Conservation (phyloP, 2,329 filamentous ascomycete genomes). For the Colletotrichum sp. region DNA sequence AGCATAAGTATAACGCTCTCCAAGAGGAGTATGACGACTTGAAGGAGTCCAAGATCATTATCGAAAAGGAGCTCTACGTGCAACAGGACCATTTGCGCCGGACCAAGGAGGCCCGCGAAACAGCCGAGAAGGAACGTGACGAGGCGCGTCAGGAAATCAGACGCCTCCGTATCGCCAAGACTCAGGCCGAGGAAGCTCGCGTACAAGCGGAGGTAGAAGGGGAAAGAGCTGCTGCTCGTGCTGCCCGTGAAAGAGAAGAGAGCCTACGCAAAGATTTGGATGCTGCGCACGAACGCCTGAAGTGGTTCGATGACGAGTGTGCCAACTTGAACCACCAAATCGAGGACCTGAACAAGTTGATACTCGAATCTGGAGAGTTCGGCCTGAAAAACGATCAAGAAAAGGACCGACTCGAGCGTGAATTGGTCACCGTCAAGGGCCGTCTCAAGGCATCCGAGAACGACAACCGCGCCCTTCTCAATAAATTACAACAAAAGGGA, state of each 20-base stretch:
- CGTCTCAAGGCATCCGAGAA: slow-evolving; percentile 92
- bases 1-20: slow-evolving; percentile 84
- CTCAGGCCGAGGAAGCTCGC: slow-evolving; percentile 84
- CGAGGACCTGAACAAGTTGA: slow-evolving; percentile 84
- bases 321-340: slow-evolving; percentile 78
- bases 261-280: slow-evolving; percentile 82
- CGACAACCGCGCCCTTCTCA: slow-evolving; percentile 92
- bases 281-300: slow-evolving; percentile 75
- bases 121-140: slow-evolving; percentile 86
- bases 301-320: slow-evolving; percentile 81
- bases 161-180: slow-evolving; percentile 80
- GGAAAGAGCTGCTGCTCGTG: slow-evolving; percentile 77
- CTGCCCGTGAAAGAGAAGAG: slow-evolving; percentile 81
- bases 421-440: slow-evolving; percentile 89
- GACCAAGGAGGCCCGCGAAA: slow-evolving; percentile 79
- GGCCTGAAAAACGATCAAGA: slow-evolving; percentile 90
- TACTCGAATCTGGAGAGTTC: slow-evolving; percentile 88
- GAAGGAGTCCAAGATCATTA: slow-evolving; percentile 94
- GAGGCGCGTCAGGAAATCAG: slow-evolving; percentile 88
- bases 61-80: slow-evolving; percentile 96
- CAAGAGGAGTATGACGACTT: slow-evolving; percentile 85
- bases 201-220: slow-evolving; percentile 81
- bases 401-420: slow-evolving; percentile 90
- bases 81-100: slow-evolving; percentile 91
- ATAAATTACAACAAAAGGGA: slow-evolving; percentile 97